A percentile compares a stretch with the other conserved stretches of the same genome.
Evolutionary conservation across 495 filamentous ascomycete species (phyloP).

Genomic region (Pseudomonodictys pantanalensis): DNA sequence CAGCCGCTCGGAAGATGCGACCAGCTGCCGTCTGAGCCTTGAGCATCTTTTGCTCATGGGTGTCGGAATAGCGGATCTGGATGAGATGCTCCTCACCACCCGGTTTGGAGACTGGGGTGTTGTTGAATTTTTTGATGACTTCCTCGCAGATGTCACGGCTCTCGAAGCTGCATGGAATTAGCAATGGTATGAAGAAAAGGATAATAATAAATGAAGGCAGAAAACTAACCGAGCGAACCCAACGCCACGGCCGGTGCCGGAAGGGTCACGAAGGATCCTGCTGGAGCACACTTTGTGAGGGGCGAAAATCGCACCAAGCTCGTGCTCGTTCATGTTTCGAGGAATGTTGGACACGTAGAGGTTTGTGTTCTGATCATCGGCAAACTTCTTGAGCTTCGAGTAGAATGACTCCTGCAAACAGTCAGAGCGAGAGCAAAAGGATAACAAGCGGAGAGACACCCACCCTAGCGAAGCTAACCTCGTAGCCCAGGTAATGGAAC

Average conservation of each 20-base stretch:
- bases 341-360: conserved; percentile 96
- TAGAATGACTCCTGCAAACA: conserved; percentile 82
- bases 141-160: conserved; percentile 81
- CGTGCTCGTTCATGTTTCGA: conserved; percentile 80
- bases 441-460: conserved; percentile 15
- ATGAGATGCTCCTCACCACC: conserved; percentile 74
- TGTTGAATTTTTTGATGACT: conserved; percentile 80
- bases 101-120: conserved; percentile 54
- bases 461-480: conserved; percentile 93
- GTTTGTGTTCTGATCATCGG: conserved; percentile 83
- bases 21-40: conserved; percentile 92
- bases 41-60: conserved; percentile 89
- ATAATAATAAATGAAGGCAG: not conserved
- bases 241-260: conserved; percentile 90
- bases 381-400: conserved; percentile 86
- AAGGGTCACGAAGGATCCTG: conserved; percentile 86
- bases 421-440: conserved; percentile 8
- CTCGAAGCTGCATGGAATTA: conserved; percentile 63
- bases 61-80: conserved; percentile 95
- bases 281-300: conserved; percentile 82
- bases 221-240: conserved; percentile 84
- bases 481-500: conserved; percentile 91
- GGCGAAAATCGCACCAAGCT: conserved; percentile 73
- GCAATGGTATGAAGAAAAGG: not conserved
- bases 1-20: conserved; percentile 87